Base-by-base conservation (phyloP, 202 grass and related monocot genomes). In the Zizania palustris region DNA sequence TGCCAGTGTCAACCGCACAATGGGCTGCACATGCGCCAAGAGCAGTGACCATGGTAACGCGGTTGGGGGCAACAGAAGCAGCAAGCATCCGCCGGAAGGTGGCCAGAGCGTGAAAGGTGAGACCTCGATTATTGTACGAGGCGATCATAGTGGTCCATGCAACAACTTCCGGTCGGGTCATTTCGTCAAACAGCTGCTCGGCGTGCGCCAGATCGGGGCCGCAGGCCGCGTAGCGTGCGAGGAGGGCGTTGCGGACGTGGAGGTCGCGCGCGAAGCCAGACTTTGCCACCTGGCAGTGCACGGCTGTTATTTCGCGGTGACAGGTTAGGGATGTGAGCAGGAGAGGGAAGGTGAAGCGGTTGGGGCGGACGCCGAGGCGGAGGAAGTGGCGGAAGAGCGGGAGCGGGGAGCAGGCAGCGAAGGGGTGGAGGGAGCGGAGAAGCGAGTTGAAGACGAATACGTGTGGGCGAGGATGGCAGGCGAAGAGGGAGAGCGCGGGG, bases 401-500 rank as follows among this genome's bases (percentile, higher is more conserved):
- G 65, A 93, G 84, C 48, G 87, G 87, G 51, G 77, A 79, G 81
- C 51, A 73, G 11, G 34, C 42, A 5, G 57, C 42, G 18, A 63
- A 53, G 13, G 48, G 59, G 8, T n/a, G 70, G 65, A 83, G 65
- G 39, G 84, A 73, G 62, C 82, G 91, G 75, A 88, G 82, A 55
- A 93, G 83, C 67, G 87, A 77, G 79, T 93, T 90, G 85, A 86
- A 93, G 4, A 93, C 48, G 82, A 90, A 93, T 0, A 90, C 85
- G 49, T 90, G 91, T 37, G 87, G 87, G 42, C 85, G 78, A 6
- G 57, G 85, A 61, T 88, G 85, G 78, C 71, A 81, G 42, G 82
- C 80, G 75, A 93, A 88, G 82, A 90, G 82, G 36, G 75, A 84
- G 75, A 93, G 74, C 22, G 91, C 85, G 14, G 78, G 75, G 82